Evolutionary conservation across 108 stramenopile genomes (phyloP).

Genomic region (Pinguiococcus pyrenoidosus): DNA sequence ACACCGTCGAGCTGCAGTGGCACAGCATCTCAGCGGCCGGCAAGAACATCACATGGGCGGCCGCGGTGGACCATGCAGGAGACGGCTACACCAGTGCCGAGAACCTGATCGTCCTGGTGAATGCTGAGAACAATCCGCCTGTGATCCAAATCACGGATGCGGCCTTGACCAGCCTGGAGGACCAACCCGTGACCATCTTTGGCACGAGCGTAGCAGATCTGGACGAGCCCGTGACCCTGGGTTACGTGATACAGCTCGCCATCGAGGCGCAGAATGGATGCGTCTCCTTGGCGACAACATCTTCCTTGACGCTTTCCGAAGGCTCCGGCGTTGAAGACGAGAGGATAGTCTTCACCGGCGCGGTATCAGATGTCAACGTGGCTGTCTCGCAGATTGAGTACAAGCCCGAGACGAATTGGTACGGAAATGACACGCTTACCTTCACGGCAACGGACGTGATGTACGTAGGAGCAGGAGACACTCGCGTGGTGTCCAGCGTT

Average conservation of each 20-base stretch:
- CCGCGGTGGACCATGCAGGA: not conserved
- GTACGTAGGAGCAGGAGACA: no score
- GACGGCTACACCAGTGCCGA: constrained; percentile 12
- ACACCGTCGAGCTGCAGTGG: constrained; percentile 45
- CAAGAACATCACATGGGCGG: not conserved
- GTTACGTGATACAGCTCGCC: no score
- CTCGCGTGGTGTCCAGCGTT: no score
- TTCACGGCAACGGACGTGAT: no score
- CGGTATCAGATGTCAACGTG: no score
- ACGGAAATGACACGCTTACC: no score
- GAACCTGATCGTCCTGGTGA: constrained; percentile 28
- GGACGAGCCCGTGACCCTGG: no score
- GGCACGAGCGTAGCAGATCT: no score
- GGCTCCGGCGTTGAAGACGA: not conserved
- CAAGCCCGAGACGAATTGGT: no score
- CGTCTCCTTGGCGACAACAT: not conserved
- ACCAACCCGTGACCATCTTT: constrained; percentile 1
- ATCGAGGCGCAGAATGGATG: not conserved
- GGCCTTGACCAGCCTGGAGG: constrained; percentile 3
- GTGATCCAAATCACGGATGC: constrained; percentile 1
- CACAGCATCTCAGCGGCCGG: constrained; percentile 5
- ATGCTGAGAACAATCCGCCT: constrained; percentile 25
- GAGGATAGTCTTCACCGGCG: not conserved
- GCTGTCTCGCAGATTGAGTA: not conserved
- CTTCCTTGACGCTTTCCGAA: not conserved